Evolutionary conservation across 1,284 basidiomycete genomes (phyloP), one percentile per base, ranked within the genome.

Genomic region (Fistulinella staudtii): DNA sequence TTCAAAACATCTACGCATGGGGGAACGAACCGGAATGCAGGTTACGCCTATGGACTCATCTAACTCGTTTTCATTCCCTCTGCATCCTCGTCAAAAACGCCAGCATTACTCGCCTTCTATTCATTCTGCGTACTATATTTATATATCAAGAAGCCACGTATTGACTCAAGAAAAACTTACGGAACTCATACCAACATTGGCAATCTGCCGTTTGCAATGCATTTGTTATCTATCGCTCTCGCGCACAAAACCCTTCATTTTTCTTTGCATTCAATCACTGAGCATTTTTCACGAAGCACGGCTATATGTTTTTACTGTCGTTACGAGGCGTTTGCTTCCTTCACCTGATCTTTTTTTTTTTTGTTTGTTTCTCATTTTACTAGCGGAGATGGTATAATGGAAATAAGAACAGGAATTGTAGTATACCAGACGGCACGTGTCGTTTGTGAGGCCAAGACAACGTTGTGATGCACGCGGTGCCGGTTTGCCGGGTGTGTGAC

Each of bases 101-200:
- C 42, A 49, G 51, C 52, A 63, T 55, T 39, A 60, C 42, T 61
- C 51, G 43, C 46, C 49, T 57, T 61, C 49, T 66, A 57, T 54
- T 60, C 53, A 37, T 63, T 57, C 51, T 53, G 36, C 58, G 63
- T 66, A 64, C 49, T 57, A 66, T 63, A 66, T 66, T 64, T 66
- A 66, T 61, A 58, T 61, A 60, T 65, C 61, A 63, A 64, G 50
- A 65, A 62, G 44, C 51, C 52, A 47, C 21, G 49, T 52, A 56
- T 62, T 51, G 48, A 50, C 53, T 49, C 49, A 44, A 56, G 51
- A 63, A 65, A n/a, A 65, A 57, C 46, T 56, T 59, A 51, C 49
- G 63, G 64, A 63, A 63, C 55, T 27, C 62, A 63, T 63, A 66
- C 56, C 61, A 64, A 52, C 54, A 63, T 38, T 38, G 53, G 57